Evolutionary conservation across 139 green algal species (phyloP).

Genomic region (Desmodesmus armatus): DNA sequence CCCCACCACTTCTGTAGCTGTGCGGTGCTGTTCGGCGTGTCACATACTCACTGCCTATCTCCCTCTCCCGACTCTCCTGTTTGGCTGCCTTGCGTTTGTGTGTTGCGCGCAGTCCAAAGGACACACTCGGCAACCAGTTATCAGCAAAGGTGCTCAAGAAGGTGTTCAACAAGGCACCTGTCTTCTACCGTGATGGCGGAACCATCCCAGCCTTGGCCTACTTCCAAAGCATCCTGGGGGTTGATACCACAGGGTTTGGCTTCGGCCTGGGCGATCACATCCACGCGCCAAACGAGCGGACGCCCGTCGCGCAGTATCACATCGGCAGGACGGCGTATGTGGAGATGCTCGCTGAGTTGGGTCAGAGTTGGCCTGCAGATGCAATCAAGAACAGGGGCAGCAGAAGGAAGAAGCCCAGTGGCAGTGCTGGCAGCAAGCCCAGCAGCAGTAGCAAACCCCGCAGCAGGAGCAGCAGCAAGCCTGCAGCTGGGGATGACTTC

Average conservation of each 20-base stretch:
- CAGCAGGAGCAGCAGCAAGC: no score
- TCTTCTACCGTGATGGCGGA: slow-evolving; percentile 61
- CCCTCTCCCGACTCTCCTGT: no score
- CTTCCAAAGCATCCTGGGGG: slow-evolving; percentile 60
- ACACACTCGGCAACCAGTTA: slow-evolving; percentile 53
- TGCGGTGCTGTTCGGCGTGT: no score
- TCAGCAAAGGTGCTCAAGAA: slow-evolving; percentile 57
- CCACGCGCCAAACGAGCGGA: slow-evolving; percentile 71
- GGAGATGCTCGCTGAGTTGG: slow-evolving; percentile 39
- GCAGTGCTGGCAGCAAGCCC: no score
- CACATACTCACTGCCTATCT: no score
- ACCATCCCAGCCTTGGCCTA: slow-evolving; percentile 75
- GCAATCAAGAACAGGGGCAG: background rate
- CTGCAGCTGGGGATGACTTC: no score
- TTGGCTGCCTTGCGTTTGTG: background rate
- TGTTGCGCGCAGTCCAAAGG: background rate
- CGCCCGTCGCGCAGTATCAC: slow-evolving; percentile 48
- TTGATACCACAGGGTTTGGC: slow-evolving; percentile 67
- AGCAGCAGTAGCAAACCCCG: no score
- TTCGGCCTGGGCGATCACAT: slow-evolving; percentile 74
- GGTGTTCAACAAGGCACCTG: slow-evolving; percentile 47
- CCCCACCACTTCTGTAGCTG: no score
- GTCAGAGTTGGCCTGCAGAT: background rate
- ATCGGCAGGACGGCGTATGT: slow-evolving; percentile 51
- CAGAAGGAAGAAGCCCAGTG: no score